A percentile compares a stretch with the other conserved stretches of the same genome.
These are phyloP conservation scores for Dactylellina haptotyla DNA, from an alignment of 2,329 filamentous ascomycete species.

Conservation along the genomic window DNA sequence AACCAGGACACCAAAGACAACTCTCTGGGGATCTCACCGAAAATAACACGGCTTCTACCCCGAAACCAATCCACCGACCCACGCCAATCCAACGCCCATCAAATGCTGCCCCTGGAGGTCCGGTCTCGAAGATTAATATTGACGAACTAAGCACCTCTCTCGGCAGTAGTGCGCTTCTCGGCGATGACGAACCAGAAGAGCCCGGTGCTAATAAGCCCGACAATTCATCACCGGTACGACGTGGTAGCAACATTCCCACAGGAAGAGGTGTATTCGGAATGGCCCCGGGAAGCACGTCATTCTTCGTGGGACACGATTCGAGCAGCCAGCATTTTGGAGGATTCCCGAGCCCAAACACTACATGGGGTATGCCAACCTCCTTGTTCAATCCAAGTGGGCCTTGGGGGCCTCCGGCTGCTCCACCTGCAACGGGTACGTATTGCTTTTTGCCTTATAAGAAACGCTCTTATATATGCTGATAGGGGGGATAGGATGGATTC, in stretches of 20 bases:
- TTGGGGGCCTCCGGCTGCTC: conserved; percentile 55
- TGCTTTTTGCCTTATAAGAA: neutral
- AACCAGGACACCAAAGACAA: conserved; percentile 46
- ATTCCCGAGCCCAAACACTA: conserved; percentile 63
- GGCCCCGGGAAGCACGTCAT: conserved; percentile 8
- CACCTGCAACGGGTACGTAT: conserved; percentile 40
- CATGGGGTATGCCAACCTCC: conserved; percentile 12
- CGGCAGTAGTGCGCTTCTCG: conserved; percentile 87
- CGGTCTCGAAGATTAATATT: conserved; percentile 63
- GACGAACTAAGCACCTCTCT: conserved; percentile 81
- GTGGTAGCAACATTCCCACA: conserved; percentile 68
- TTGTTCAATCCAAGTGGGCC: conserved; percentile 32
- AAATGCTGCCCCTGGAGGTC: conserved; percentile 69
- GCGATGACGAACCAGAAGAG: conserved; percentile 76
- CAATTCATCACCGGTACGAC: conserved; percentile 61
- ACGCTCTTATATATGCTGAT: conserved; percentile 42
- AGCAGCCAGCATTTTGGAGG: conserved; percentile 62
- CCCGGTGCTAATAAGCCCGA: conserved; percentile 61
- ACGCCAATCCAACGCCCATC: conserved; percentile 87
- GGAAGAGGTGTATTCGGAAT: conserved; percentile 63
- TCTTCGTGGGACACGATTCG: conserved; percentile 61
- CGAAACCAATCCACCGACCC: conserved; percentile 78
- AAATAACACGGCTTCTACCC: conserved; percentile 56
- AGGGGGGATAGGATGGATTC: conserved; percentile 55
- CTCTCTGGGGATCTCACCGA: conserved; percentile 39